Base-by-base conservation (phyloP, 2,329 filamentous ascomycete genomes). In the Cytospora piceicola region DNA sequence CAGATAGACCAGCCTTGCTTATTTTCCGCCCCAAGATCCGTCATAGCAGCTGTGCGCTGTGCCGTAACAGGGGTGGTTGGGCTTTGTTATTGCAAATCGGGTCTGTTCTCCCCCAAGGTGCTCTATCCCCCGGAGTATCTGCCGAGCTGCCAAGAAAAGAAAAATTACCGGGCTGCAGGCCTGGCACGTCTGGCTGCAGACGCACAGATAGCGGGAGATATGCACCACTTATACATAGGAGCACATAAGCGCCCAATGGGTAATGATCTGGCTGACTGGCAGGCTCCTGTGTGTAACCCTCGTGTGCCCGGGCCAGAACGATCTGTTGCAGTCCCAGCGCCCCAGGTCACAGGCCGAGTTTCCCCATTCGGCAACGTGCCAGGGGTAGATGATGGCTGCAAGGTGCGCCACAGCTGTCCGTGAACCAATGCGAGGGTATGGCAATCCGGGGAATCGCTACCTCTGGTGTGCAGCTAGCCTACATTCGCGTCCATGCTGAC, bases 351-450 rank as follows among this genome's bases (percentile, higher is more conserved):
- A 49, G n/a, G 46, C 20, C 46, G 46, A 49, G 8, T 24, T 49
- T 14, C 46, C 46, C 46, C 46, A 12, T 49, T 24, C 5, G 46
- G 46, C 11, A 49, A 14, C 46, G 11, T 49, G n/a, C 22, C n/a
- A 49, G 12, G 46, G n/a, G 11, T 49, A 12, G 20, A 11, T 49
- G 46, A 49, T n/a, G 46, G 46, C 46, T 49, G 46, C 46, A 49
- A 49, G n/a, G 46, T 49, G 46, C 46, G 46, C 46, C 46, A 49
- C 46, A 11, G 11, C 8, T 49, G 20, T 14, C 22, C 11, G 46
- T 49, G 46, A n/a, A 11, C 46, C 46, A 49, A 49, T 49, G n/a
- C 46, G 46, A 49, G 46, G 46, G n/a, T 49, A 49, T 24, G 46
- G 7, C 3, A 24, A 49, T 14, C 46, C n/a, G 46, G 46, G 46